Percentiles rank a stretch among this genome's conserved stretches.
Evolutionary conservation across 2,329 filamentous ascomycete species (phyloP).

Genomic region (Aspergillus oerlinghausenensis): DNA sequence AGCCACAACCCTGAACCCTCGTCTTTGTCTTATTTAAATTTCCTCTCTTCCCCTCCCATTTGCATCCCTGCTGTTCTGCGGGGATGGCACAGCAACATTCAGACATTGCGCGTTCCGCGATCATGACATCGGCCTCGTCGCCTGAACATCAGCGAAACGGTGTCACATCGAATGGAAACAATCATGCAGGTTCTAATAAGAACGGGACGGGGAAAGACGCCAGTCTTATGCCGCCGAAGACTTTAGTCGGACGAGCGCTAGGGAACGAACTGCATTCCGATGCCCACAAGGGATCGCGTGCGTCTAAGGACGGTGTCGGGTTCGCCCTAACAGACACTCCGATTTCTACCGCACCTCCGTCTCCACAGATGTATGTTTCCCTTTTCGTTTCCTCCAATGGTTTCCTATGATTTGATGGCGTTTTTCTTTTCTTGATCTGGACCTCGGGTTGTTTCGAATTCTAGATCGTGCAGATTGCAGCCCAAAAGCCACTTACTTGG

Average conservation of each 20-base stretch:
- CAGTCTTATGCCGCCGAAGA: conserved; percentile 34
- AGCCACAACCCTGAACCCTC: neutral
- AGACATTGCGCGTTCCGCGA: conserved; percentile 46
- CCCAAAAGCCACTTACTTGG: neutral
- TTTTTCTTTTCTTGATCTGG: conserved; percentile 2
- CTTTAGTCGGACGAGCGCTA: conserved; percentile 40
- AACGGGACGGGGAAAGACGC: conserved; percentile 26
- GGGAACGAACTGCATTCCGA: conserved; percentile 38
- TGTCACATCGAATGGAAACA: conserved; percentile 15
- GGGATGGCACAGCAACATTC: conserved; percentile 44
- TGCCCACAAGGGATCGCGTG: conserved; percentile 31
- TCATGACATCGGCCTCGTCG: conserved; percentile 40
- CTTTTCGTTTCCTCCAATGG: conserved; percentile 8
- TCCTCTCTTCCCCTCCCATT: conserved; percentile 5
- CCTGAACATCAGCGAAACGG: conserved; percentile 19
- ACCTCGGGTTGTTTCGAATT: conserved; percentile 3
- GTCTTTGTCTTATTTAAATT: neutral
- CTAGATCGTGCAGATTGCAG: conserved; percentile 6
- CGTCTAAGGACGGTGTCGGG: conserved; percentile 46
- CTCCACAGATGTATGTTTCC: conserved; percentile 55
- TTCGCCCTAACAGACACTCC: conserved; percentile 60
- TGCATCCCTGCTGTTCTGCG: conserved; percentile 19
- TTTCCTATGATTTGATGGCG: conserved; percentile 14
- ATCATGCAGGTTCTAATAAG: neutral
- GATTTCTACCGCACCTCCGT: conserved; percentile 57